Evolutionary conservation across 176 grass and related monocot species (phyloP), one percentile per base, ranked within the genome.

Genomic region (Pontederia paniculata): DNA sequence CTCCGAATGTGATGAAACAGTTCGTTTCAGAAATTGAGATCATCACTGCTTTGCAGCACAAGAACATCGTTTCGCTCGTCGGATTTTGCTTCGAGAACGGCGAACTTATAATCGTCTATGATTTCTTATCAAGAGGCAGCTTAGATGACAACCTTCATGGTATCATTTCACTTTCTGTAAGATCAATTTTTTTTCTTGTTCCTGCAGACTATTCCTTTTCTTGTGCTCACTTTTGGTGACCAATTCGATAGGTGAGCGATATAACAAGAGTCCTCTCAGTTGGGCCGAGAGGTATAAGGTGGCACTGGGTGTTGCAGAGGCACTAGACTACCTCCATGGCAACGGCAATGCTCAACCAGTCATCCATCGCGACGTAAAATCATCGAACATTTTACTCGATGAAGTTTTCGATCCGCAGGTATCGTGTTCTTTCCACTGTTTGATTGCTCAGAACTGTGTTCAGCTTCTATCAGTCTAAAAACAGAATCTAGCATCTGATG

Each of bases 291-390:
- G 93, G 68, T 88, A 88, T 63, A 84, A 74, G 19, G 80, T 88
- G 44, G 93, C 86, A 1, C 62, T 77, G n/a, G 93, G 93, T 47
- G 55, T 88, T 74, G 83, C 77, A 50, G 63, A 54, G 54, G 86
- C 86, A 45, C 72, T 98, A 57, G 56, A 82, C 60, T 91, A 88
- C 67, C 77, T 98, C 23, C 86, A 98, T 51, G 77, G 83, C 28
- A 59, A 52, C 28, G 73, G 22, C 53, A 88, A 84, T 66, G 51
- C 50, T 54, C 54, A 23, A 13, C 72, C 77, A 37, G 93, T 98
- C 56, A 84, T 98, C 66, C 93, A 98, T 28, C 72, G 93, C 63
- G 93, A 98, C 72, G 80, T 98, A 20, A 98, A 98, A 44, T 98
- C 93, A 17, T 98, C 93, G 44, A 98, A 98, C 66, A 91, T 98